These are phyloP conservation scores for Pleurotus salmoneostramineus DNA, from an alignment of 768 basidiomycete genomes.

Conservation along the genomic window DNA sequence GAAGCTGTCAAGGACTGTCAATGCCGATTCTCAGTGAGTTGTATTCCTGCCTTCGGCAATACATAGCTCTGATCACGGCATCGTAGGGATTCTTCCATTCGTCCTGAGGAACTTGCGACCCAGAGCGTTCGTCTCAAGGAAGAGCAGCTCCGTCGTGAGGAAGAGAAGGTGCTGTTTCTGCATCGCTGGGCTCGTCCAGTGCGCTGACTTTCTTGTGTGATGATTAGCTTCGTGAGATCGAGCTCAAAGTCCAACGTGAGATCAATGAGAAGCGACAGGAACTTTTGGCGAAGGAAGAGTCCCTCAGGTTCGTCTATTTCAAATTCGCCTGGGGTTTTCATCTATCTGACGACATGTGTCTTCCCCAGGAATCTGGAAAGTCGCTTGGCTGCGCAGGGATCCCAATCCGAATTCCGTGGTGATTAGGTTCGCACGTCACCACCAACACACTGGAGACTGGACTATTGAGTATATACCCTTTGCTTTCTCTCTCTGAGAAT, in stretches of 20 bases:
- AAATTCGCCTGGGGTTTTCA: not conserved
- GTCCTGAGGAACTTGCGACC: slow-evolving; percentile 94
- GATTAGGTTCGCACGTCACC: slow-evolving; percentile 19
- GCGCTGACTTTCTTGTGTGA: slow-evolving; percentile 2
- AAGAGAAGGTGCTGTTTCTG: slow-evolving; percentile 72
- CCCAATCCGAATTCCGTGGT: slow-evolving; percentile 74
- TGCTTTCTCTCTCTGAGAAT: slow-evolving; percentile 17
- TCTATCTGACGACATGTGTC: not conserved
- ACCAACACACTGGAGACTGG: not conserved
- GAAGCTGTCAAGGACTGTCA: slow-evolving; percentile 89
- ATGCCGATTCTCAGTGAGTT: slow-evolving; percentile 70
- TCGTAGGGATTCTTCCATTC: slow-evolving; percentile 78
- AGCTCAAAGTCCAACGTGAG: slow-evolving; percentile 96
- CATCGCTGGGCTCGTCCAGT: not conserved
- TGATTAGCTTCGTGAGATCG: slow-evolving; percentile 86
- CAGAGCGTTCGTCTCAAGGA: slow-evolving; percentile 98
- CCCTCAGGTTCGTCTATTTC: slow-evolving; percentile 58
- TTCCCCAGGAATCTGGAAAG: slow-evolving; percentile 76
- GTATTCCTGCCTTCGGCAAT: slow-evolving; percentile 4
- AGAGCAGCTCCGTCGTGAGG: slow-evolving; percentile 94
- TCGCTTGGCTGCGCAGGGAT: slow-evolving; percentile 85
- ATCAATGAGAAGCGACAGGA: slow-evolving; percentile 98
- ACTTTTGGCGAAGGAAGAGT: slow-evolving; percentile 93
- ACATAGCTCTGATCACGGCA: slow-evolving; percentile 18
- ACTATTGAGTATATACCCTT: slow-evolving; percentile 9